Base-by-base conservation (phyloP, 139 green algal genomes). In the Volvox africanus region DNA sequence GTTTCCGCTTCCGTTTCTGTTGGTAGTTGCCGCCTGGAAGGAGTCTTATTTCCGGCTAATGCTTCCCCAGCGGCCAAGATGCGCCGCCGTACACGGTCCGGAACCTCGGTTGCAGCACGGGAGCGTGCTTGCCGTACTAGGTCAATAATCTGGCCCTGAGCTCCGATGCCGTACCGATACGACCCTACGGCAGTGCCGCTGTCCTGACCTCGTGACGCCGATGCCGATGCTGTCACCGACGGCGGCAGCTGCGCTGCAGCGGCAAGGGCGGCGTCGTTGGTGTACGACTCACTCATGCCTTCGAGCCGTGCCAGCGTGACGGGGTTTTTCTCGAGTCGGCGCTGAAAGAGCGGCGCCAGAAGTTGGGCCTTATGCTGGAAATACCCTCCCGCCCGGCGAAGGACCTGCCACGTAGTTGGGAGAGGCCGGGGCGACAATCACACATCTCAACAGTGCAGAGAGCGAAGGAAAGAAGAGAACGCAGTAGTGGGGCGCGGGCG, bases 141-240 rank as follows among this genome's bases (percentile, higher is more conserved):
- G 19, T 87, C 82, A 32, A 87, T 67, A 32, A 87, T 67, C 82
- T 87, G 82, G 1, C 82, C 82, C 30, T 24, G 30, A 16, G 82
- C 19, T 1, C 82, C 82, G 11, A 87, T 32, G 61, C 82, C 62
- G 61, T 78, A 87, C 61, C 82, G 82, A 62, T 87, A 87, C 55
- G 61, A 61, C 50, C 44, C 44, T 55, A 9, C 44, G 44, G 5
- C 44, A 55, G 44, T 55, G 44, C 44, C 44, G 44, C 44, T 9
- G 44, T 9, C 44, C 5, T 55, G 44, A 55, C 9, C 44, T 55
- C 44, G 44, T 55, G 44, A 55, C 44, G 44, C 44, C 44, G 44
- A 55, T 55, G 44, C 44, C 44, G 44, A 55, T 55, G 44, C 44
- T 9, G 44, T 55, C 44, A 9, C 44, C 44, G 24, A 18, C 77